phyloP scores from a whole-genome alignment of 805 yeast species.

The Lachancea quebecensis region DNA sequence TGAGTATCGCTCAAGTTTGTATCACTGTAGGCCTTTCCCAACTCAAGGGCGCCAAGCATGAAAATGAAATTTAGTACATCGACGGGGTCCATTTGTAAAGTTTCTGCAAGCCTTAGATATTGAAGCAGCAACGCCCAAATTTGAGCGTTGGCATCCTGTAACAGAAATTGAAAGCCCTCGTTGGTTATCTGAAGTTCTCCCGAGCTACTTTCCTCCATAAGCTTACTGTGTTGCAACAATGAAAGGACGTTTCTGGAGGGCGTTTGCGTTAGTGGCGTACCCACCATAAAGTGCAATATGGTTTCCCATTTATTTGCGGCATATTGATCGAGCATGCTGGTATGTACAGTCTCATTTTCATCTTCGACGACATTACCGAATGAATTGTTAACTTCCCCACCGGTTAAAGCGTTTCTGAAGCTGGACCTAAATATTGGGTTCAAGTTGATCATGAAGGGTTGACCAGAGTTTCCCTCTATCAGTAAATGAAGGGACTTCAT shows the following conservation, averaged over 20 bases:
- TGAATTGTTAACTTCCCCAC: conserved; percentile 58
- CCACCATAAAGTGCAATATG: conserved; percentile 95
- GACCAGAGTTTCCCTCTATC: conserved; percentile 31
- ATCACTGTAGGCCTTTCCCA: conserved; percentile 79
- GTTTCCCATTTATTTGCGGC: conserved; percentile 91
- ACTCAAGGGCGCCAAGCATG: conserved; percentile 84
- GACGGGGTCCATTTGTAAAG: conserved; percentile 87
- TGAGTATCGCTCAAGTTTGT: conserved; percentile 73
- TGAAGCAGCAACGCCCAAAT: conserved; percentile 89
- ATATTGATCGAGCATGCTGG: conserved; percentile 66
- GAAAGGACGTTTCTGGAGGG: conserved; percentile 82
- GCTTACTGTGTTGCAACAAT: conserved; percentile 68
- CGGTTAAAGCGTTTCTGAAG: conserved; percentile 78
- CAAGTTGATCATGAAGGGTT: conserved; percentile 36
- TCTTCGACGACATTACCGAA: conserved; percentile 67
- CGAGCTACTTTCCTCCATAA: conserved; percentile 63
- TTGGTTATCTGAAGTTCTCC: conserved; percentile 66
- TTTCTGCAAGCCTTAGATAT: conserved; percentile 78
- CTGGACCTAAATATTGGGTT: conserved; percentile 70
- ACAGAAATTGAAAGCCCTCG: conserved; percentile 85
- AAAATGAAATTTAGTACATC: conserved; percentile 91
- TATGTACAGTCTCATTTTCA: conserved; percentile 49
- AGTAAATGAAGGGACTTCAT: conserved; percentile 71
- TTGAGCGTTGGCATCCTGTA: conserved; percentile 90
- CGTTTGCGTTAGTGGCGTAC: conserved; percentile 61